Base-by-base conservation (phyloP, 2,329 filamentous ascomycete genomes). In the Calonectria henricotiae region DNA sequence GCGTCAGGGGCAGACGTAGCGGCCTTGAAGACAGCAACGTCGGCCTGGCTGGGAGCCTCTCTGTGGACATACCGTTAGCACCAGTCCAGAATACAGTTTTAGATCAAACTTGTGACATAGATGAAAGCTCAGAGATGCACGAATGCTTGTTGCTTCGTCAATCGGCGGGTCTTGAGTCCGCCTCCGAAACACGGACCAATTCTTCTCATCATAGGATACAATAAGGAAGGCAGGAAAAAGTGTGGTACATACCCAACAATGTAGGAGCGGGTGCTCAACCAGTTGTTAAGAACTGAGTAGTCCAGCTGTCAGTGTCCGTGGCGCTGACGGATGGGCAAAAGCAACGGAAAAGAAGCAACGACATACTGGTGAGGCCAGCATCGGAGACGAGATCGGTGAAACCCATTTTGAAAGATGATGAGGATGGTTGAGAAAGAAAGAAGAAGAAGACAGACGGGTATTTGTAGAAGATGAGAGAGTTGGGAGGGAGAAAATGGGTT, bases 131-230 rank as follows among this genome's bases (percentile, higher is more conserved):
- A 95, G 93, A 94, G 88, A 83, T 93, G 92, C 93, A 92, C 89
- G 87, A 80, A 80, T 91, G 87, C 91, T 92, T 89, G 89, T 87
- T 87, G 84, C 85, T 87, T 94, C 93, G 89, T 94, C 94, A 93
- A 89, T 82, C 86, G 85, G 90, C 91, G 92, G 93, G 93, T 95
- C 93, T 96, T 96, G 93, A 94, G 89, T 90, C 92, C 91, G 91
- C 92, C 83, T 96, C 93, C 90, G 94, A 91, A 96, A 96, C 93
- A 96, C 93, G 93, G 94, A 96, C 94, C 93, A 95, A 95, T 91
- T 88, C 88, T 89, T 93, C 88, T 95, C 93, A 95, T 95, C 93
- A 83, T 76, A 69, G 68, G 77, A 67, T 65, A 70, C 64, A 62
- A 20, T 61, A 64, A 9, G 23, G 4, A 49, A 11, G 27, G 3